Conservation (phyloP, 2,329 filamentous ascomycete species). For the Leptosphaerulina australis region DNA sequence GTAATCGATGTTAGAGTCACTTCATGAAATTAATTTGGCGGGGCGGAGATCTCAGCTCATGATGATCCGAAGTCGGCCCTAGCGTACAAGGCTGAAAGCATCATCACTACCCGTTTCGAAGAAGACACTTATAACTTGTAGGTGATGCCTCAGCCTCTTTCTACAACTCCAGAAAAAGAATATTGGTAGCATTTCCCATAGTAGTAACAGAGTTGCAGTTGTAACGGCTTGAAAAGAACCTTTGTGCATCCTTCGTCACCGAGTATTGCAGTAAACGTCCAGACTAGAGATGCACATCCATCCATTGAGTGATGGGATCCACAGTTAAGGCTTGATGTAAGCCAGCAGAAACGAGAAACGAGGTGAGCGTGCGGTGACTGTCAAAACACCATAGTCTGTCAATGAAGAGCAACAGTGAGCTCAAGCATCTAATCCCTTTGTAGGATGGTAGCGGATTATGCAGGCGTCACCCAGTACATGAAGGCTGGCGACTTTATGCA, state of each 20-base stretch:
- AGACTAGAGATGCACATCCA: no score
- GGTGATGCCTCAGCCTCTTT: not conserved
- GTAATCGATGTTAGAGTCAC: slow-evolving; percentile 29
- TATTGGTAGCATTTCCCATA: not conserved
- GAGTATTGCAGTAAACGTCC: no score
- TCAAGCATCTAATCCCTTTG: not conserved
- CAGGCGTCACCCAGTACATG: slow-evolving; percentile 11
- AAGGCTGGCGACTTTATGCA: slow-evolving; percentile 11
- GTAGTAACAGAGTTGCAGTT: not conserved
- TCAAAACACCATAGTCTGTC: not conserved
- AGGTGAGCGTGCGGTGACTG: not conserved
- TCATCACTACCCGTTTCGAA: not conserved
- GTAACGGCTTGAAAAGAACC: no score
- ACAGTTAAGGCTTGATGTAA: no score
- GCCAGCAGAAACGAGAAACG: no score
- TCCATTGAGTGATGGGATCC: no score
- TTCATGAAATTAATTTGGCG: slow-evolving; percentile 30
- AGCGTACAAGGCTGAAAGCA: slow-evolving; percentile 14
- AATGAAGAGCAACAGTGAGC: not conserved
- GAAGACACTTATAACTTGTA: not conserved
- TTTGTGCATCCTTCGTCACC: no score
- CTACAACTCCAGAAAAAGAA: not conserved
- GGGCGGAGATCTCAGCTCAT: slow-evolving; percentile 27
- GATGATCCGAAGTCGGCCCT: slow-evolving; percentile 20
- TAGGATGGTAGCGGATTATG: slow-evolving; percentile 8